A percentile compares a stretch with the other conserved stretches of the same genome.
phyloP scores from a whole-genome alignment of 257 asterid genomes.

The Coffea canephora region DNA sequence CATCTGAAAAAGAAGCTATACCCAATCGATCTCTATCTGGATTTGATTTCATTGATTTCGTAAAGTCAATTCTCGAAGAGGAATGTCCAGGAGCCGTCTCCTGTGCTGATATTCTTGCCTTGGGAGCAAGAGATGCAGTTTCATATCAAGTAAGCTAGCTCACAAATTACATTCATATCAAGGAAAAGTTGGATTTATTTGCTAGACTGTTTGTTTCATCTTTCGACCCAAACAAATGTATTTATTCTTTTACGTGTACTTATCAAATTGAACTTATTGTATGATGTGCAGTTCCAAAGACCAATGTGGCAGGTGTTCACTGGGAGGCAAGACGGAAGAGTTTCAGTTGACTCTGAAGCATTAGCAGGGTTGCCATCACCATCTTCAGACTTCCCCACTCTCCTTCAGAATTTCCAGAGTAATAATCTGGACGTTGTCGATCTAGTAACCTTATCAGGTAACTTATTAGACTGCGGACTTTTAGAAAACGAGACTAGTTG shows the following conservation, averaged over 20 bases:
- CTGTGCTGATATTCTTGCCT: conserved; percentile 69
- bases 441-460: conserved; percentile 30
- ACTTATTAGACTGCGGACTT: too few species aligned
- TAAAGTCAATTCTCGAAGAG: conserved; percentile 51
- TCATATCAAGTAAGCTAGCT: conserved; percentile 19
- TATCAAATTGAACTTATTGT: not conserved
- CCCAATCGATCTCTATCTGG: conserved; percentile 58
- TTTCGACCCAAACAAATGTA: too few species aligned
- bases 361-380: conserved; percentile 21
- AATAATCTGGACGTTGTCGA: conserved; percentile 20
- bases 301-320: conserved; percentile 24
- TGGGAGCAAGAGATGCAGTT: conserved; percentile 44
- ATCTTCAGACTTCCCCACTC: conserved; percentile 13
- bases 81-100: conserved; percentile 67
- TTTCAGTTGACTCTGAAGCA: conserved; percentile 21
- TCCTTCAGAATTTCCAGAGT: conserved; percentile 16
- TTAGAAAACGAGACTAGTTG: too few species aligned
- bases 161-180: too few species aligned
- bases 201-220: too few species aligned
- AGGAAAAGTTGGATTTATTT: too few species aligned
- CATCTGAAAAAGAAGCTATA: conserved; percentile 52
- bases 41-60: conserved; percentile 45
- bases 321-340: conserved; percentile 34
- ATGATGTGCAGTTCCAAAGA: conserved; percentile 12
- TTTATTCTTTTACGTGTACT: not conserved